Base-by-base conservation (phyloP, 2,329 filamentous ascomycete species). In the Bipolaris sorokiniana region DNA sequence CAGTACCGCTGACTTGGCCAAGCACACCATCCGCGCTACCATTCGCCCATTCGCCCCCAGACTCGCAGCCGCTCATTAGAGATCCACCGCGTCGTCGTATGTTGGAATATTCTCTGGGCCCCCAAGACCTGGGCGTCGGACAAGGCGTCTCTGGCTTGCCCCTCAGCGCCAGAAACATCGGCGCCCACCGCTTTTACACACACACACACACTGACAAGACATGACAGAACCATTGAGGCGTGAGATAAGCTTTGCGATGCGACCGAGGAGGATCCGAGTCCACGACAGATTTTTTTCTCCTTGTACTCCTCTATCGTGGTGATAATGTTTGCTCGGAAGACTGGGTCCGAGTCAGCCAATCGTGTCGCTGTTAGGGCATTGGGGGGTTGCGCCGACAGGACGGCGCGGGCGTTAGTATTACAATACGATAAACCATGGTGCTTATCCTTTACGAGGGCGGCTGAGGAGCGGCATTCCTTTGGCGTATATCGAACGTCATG, bases 1-100 rank as follows among this genome's bases (percentile, higher is more conserved):
- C 58, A 54, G 50, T 61, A 15, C 33, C 20, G 34, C 49, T 28
- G 40, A 34, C 9, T n/a, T 42, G 31, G 48, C 54, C 47, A 57
- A 51, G 33, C 15, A 15, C 11, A 6, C 34, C 51, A 36, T 40
- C 28, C 33, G 20, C 31, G 37, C 54, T 53, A 47, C 38, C 23
- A 48, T 48, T 44, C 36, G 54, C 45, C 33, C 23, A 48, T 48
- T 44, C 36, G 54, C 45, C 41, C 41, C 31, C 13, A 34, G 33
- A 18, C 26, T 53, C 36, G 42, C 36, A 34, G 37, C 37, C 36
- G 18, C 38, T 44, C 13, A 5, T 33, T 10, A 44, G 18, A 34
- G 38, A 26, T 33, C 16, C 36, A 40, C 41, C 36, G n/a, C n/a
- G 9, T 6, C 40, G 48, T 38, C 45, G 50, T 20, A 41, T 49